Evolutionary conservation across 345 rosid species (phyloP).

Genomic region (thale cress (Arabidopsis thaliana)): TAIR10.1 NC_003070.9:16134001-16134500

Average conservation of each 20-base stretch:
- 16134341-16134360: neutral
- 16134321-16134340: neutral
- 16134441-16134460: neutral
- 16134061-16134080: neutral
- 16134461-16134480: neutral
- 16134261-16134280: too few species aligned
- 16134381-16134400: neutral
- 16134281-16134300: neutral
- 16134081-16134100: too few species aligned
- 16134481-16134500: neutral
- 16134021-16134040: neutral
- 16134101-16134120: too few species aligned
- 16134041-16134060: neutral
- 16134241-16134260: too few species aligned
- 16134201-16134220: too few species aligned
- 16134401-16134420: neutral
- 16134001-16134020: neutral
- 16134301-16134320: neutral
- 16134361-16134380: neutral
- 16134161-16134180: too few species aligned
- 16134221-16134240: too few species aligned
- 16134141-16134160: too few species aligned
- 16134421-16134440: neutral
- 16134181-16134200: too few species aligned
- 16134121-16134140: too few species aligned